These are phyloP conservation scores for Anethum foeniculum DNA, from an alignment of 140 eudicot species.

Conservation along the genomic window DNA sequence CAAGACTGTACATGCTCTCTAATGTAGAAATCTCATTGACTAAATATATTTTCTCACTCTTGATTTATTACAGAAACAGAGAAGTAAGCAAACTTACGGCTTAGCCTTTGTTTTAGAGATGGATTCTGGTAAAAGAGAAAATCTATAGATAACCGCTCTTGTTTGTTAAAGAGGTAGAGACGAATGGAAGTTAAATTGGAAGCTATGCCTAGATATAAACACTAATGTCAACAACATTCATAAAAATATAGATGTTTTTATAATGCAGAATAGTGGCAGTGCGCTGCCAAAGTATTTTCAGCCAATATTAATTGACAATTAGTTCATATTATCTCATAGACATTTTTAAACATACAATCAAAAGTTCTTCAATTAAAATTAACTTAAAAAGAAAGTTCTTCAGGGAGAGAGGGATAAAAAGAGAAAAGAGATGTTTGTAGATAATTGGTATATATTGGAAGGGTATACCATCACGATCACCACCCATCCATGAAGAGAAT, in stretches of 20 bases:
- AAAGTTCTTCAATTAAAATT: no score
- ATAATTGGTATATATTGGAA: neutral
- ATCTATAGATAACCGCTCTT: neutral
- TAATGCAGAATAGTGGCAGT: neutral
- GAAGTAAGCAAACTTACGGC: neutral
- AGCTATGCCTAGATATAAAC: neutral
- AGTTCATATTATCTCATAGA: neutral
- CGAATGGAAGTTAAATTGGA: neutral
- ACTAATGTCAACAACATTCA: neutral
- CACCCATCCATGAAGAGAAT: constrained; percentile 97
- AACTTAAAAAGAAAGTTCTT: no score
- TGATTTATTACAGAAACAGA: neutral
- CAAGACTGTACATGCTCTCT: no score
- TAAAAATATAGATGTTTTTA: no score
- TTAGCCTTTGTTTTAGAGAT: no score
- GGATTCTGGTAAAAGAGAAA: neutral
- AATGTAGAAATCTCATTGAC: no score
- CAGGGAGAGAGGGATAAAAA: neutral
- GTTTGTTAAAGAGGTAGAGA: neutral
- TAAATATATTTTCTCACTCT: no score
- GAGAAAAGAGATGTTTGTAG: neutral
- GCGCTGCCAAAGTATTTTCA: neutral
- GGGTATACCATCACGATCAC: constrained; percentile 84
- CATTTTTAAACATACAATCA: neutral
- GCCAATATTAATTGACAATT: neutral